Conservation (phyloP, 2,329 filamentous ascomycete species). For the Monosporascus sp. region DNA sequence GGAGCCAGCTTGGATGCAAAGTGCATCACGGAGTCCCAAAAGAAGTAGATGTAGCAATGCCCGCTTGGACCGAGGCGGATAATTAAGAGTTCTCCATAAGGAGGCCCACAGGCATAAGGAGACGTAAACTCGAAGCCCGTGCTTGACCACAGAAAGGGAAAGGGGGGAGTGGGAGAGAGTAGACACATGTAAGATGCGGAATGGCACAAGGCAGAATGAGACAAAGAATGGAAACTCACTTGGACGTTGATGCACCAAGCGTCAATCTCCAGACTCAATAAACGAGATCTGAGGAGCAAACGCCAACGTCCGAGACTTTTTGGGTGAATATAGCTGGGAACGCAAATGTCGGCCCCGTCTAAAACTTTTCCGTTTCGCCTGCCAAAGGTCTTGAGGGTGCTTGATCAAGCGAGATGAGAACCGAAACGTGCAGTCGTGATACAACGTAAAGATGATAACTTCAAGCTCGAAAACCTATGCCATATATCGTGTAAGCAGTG, state of each 20-base stretch:
- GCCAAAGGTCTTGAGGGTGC: constrained; percentile 12
- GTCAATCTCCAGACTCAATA: constrained; percentile 26
- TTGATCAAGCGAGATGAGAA: constrained; percentile 11
- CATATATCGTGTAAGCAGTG: not conserved
- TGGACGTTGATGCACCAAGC: constrained; percentile 16
- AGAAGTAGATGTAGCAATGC: too few relatives aligned
- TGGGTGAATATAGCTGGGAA: constrained; percentile 22
- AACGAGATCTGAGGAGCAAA: constrained; percentile 27
- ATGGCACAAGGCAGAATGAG: not conserved
- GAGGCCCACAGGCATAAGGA: too few relatives aligned
- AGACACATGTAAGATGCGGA: not conserved
- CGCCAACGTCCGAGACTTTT: constrained; percentile 26
- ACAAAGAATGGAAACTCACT: constrained; percentile 9
- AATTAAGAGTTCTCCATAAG: too few relatives aligned
- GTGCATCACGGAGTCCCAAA: too few relatives aligned
- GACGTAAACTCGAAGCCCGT: too few relatives aligned
- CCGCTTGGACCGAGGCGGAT: too few relatives aligned
- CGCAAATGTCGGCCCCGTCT: constrained; percentile 22
- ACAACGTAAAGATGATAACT: constrained; percentile 15
- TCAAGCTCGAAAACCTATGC: constrained; percentile 14
- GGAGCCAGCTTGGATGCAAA: too few relatives aligned
- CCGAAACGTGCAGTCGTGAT: constrained; percentile 18
- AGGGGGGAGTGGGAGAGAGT: not conserved
- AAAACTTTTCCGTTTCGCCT: constrained; percentile 14
- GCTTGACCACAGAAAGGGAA: too few relatives aligned